Evolutionary conservation across 164 flowering plant genomes (phyloP).

Genomic region (Saururus chinensis): DNA sequence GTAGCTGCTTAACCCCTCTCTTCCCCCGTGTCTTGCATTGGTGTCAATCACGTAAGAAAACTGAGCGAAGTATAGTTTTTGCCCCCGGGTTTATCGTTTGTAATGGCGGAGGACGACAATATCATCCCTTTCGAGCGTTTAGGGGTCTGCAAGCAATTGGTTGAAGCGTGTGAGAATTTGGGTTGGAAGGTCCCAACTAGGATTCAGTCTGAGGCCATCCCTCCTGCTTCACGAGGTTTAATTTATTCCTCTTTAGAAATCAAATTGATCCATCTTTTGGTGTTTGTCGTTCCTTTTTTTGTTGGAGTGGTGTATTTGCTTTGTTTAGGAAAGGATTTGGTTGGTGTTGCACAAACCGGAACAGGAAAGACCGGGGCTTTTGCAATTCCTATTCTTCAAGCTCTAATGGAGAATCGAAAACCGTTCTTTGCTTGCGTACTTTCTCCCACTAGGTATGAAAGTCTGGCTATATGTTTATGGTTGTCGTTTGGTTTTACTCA

Average conservation of each 20-base stretch:
- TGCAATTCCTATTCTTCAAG: constrained; percentile 78
- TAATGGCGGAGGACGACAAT: constrained; percentile 21
- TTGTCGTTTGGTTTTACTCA: not conserved
- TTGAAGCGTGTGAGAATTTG: constrained; percentile 58
- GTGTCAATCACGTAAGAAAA: too few species aligned
- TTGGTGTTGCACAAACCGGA: constrained; percentile 88
- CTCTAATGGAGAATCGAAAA: constrained; percentile 42
- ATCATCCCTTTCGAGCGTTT: constrained; percentile 44
- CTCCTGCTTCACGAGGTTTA: constrained; percentile 67
- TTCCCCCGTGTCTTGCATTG: too few species aligned
- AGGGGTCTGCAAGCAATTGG: constrained; percentile 51
- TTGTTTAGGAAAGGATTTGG: constrained; percentile 54
- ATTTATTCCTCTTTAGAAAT: not conserved
- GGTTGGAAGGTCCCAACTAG: constrained; percentile 70
- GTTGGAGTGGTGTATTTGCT: not conserved
- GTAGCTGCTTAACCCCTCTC: too few species aligned
- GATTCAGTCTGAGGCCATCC: constrained; percentile 74
- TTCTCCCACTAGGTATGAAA: constrained; percentile 61
- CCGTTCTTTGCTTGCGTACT: constrained; percentile 78
- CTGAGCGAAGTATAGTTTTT: too few species aligned
- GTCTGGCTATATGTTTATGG: not conserved
- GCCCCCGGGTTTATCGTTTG: not conserved
- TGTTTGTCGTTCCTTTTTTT: not conserved
- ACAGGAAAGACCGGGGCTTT: constrained; percentile 96
- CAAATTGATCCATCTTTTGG: not conserved